Base-by-base conservation (phyloP, 352 stramenopile species). In the Pythium diclinum region DNA sequence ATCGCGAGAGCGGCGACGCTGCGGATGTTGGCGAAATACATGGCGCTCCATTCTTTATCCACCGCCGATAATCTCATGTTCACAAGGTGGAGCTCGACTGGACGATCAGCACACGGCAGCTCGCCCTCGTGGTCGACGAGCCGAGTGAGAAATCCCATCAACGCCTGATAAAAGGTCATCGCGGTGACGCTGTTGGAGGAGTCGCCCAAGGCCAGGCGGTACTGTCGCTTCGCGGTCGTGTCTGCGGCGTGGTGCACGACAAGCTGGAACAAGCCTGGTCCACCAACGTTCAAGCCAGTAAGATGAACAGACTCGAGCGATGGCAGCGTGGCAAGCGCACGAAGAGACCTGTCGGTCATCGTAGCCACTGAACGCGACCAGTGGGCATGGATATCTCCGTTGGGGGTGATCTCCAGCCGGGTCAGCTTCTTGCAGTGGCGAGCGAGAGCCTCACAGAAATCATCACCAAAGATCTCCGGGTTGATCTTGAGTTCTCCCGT, bases 381-480 rank as follows among this genome's bases (percentile, higher is more conserved):
- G 42, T 28, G 19, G 3, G 42, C 42, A 17, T 49, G 42, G n/a
- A 49, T 49, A 28, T 49, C 42, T 25, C 42, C 17, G 7, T 21
- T 49, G 17, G 42, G 42, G 16, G 19, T 14, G 42, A 49, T 21
- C n/a, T 49, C 19, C 17, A 49, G 19, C 11, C 36, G 42, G 0
- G 23, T 49, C 19, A 64, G 47, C 3, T 30, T 21, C 6, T 34
- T 19, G 34, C 58, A 64, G 6, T 51, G 21, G 2, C 9, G 1
- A 32, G 34, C 58, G 0, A 46, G 16, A 23, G 58, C 34, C 30
- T 65, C 48, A 23, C 58, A 65, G 34, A 65, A 54, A 1, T 53
- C 49, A 33, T 59, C 59, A 1, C 59, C 59, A 17, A 65, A 59
- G 2, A 65, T 44, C 17, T 53, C 51, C 3, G 33, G 58, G n/a